These are phyloP conservation scores for Cutaneotrichosporon daszewskae DNA, from an alignment of 1,284 basidiomycete species.

Conservation along the genomic window DNA sequence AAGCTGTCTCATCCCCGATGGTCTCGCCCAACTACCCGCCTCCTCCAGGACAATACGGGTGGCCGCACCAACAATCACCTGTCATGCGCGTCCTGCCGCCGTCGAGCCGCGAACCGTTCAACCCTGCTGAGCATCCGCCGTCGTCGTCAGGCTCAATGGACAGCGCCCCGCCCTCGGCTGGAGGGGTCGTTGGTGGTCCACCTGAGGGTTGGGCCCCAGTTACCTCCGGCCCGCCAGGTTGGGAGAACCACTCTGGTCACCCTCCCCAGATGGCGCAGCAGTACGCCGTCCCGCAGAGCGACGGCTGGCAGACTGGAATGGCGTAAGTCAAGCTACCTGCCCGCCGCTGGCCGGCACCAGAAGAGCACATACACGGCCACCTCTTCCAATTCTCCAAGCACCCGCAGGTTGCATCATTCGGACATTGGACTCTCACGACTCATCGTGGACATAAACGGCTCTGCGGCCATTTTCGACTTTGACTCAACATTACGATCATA, in stretches of 20 bases:
- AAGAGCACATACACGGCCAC: too few species aligned
- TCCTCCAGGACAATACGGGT: conserved; percentile 4
- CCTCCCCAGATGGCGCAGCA: conserved; percentile 13
- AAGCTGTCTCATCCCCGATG: conserved; percentile 13
- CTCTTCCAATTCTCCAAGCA: too few species aligned
- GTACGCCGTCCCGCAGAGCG: conserved; percentile 10
- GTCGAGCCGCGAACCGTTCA: conserved; percentile 7
- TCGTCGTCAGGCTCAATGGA: conserved; percentile 16
- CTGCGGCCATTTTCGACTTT: conserved; percentile 3
- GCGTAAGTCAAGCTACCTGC: too few species aligned
- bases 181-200: conserved; percentile 7
- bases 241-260: conserved; percentile 14
- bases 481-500: too few species aligned
- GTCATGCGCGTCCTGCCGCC: conserved; percentile 10
- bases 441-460: too few species aligned
- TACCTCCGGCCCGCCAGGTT: conserved; percentile 3
- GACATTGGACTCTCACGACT: too few species aligned
- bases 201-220: conserved; percentile 8
- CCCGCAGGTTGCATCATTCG: too few species aligned
- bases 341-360: too few species aligned
- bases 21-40: conserved; percentile 10
- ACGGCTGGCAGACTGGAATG: conserved; percentile 18
- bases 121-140: conserved; percentile 12
- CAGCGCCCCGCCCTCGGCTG: conserved; percentile 8
- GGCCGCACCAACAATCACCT: conserved; percentile 11